Evolutionary conservation across 768 basidiomycete genomes (phyloP).

Genomic region (Lentinula guzmanii): DNA sequence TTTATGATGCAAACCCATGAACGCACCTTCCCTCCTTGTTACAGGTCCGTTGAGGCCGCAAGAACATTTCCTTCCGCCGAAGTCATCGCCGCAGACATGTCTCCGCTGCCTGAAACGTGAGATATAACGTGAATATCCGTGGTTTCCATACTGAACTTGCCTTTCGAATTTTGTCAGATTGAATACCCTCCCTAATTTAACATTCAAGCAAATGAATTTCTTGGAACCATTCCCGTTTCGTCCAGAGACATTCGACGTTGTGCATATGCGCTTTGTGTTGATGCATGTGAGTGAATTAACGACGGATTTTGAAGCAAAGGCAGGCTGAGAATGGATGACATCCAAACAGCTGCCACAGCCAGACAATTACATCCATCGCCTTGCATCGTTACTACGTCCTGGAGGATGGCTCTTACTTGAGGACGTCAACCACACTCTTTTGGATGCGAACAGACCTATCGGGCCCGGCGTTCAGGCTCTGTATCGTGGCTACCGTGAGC

Average conservation of each 20-base stretch:
- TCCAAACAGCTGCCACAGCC: neutral
- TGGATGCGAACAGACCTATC: neutral
- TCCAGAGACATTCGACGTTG: neutral
- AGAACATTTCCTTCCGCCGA: neutral
- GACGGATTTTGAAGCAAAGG: neutral
- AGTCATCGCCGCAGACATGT: slow-evolving; percentile 1
- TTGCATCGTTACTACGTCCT: slow-evolving; percentile 1
- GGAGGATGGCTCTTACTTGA: slow-evolving; percentile 4
- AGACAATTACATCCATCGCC: neutral
- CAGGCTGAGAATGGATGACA: neutral
- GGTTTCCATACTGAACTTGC: neutral
- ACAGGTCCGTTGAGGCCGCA: slow-evolving; percentile 4
- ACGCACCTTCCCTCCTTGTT: neutral
- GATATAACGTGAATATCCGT: neutral
- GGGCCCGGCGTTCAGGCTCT: neutral
- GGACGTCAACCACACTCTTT: slow-evolving; percentile 1
- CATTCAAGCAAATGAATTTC: neutral
- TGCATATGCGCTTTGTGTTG: slow-evolving; percentile 3
- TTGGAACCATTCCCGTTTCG: neutral
- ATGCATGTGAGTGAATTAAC: neutral
- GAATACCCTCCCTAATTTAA: neutral
- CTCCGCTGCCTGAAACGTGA: slow-evolving; percentile 2
- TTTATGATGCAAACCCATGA: neutral
- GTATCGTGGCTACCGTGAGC: neutral
- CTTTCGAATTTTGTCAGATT: neutral